Percentiles rank a stretch among this genome's conserved stretches.
These are phyloP conservation scores for Aureobasidium sp. DNA, from an alignment of 2,329 filamentous ascomycete genomes.

Conservation along the genomic window DNA sequence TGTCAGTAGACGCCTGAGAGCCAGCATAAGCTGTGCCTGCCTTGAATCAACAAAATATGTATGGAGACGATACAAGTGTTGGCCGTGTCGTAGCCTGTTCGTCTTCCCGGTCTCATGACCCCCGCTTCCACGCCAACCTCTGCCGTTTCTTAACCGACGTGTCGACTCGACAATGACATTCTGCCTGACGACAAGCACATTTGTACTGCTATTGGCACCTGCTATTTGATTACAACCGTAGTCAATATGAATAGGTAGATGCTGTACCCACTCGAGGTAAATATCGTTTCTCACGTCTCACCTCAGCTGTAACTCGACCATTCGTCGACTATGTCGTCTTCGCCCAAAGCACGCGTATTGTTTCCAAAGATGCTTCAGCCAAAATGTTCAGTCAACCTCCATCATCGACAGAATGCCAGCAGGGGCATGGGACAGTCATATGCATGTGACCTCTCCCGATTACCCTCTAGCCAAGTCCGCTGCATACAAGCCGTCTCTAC, in stretches of 20 bases:
- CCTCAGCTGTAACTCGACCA: not conserved
- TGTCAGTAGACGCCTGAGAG: not conserved
- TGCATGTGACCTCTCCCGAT: slow-evolving; percentile 52
- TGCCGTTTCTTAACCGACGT: not conserved
- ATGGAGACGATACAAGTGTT: not conserved
- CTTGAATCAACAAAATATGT: not conserved
- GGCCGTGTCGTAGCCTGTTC: not conserved
- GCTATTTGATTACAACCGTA: too few species aligned
- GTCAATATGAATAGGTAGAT: not conserved
- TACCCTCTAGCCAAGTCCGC: slow-evolving; percentile 44
- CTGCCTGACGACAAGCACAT: not conserved
- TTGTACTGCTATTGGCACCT: not conserved
- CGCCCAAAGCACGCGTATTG: not conserved
- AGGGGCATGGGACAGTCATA: slow-evolving; percentile 53
- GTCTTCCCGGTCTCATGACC: not conserved
- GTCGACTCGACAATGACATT: not conserved
- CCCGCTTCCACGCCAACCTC: slow-evolving; percentile 2
- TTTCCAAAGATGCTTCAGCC: not conserved
- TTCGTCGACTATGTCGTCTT: not conserved
- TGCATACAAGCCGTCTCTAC: slow-evolving; percentile 43
- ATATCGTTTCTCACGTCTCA: not conserved
- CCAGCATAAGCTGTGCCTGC: not conserved
- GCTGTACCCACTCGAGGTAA: too few species aligned
- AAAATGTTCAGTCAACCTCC: not conserved
- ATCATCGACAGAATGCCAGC: slow-evolving; percentile 30